Evolutionary conservation across 306 rosid species (phyloP).

Genomic region (Ceratonia siliqua): DNA sequence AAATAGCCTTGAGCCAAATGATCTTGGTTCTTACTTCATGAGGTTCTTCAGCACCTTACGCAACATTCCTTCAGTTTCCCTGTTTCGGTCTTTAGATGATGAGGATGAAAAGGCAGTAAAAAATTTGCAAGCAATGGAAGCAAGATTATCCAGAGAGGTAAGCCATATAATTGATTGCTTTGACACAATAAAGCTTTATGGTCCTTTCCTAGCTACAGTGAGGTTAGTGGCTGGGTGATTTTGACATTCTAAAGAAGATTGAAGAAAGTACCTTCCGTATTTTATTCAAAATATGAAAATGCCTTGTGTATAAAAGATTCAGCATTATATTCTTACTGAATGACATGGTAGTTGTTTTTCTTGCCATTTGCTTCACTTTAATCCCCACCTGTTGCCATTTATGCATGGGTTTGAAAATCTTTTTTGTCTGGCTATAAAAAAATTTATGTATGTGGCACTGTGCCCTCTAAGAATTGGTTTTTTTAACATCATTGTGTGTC

Average conservation of each 20-base stretch:
- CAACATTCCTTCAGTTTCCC: constrained; percentile 88
- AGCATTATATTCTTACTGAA: not conserved
- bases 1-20: constrained; percentile 63
- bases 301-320: not conserved
- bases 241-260: not conserved
- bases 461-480: not conserved
- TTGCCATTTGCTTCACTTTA: not conserved
- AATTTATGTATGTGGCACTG: not conserved
- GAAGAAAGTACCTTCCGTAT: not conserved
- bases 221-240: not conserved
- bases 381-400: not conserved
- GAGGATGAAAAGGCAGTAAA: constrained; percentile 71
- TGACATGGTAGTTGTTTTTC: not conserved
- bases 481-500: not conserved
- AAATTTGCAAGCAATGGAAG: constrained; percentile 68
- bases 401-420: not conserved
- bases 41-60: constrained; percentile 75
- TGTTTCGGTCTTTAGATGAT: constrained; percentile 65
- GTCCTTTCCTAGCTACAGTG: not conserved
- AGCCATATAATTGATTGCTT: not conserved
- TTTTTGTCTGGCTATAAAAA: not conserved
- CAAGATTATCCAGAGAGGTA: constrained; percentile 72
- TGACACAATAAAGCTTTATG: not conserved
- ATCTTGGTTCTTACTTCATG: constrained; percentile 89
- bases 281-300: not conserved